phyloP scores from a whole-genome alignment of 139 green algal species.

The Yamagishiella unicocca region DNA sequence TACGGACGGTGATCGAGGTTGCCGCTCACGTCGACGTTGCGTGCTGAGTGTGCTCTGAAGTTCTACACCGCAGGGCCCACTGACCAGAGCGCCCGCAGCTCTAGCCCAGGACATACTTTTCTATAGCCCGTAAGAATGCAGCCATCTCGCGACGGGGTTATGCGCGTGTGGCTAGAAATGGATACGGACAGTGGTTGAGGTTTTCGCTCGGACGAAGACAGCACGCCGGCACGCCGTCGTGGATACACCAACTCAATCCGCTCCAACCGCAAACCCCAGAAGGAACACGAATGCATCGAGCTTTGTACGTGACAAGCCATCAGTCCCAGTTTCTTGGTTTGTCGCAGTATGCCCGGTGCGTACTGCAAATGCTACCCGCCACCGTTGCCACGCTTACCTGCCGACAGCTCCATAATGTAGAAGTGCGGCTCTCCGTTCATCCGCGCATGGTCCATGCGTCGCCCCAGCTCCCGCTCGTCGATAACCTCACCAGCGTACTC shows the following conservation, averaged over 20 bases:
- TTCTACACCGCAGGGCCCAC: slow-evolving; percentile 32
- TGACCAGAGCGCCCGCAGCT: slow-evolving; percentile 2
- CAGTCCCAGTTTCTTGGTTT: no score
- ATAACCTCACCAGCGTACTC: slow-evolving; percentile 89
- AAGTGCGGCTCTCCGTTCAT: slow-evolving; percentile 75
- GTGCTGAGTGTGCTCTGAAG: not conserved
- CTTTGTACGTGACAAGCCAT: no score
- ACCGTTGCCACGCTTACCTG: no score
- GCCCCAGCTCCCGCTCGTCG: slow-evolving; percentile 58
- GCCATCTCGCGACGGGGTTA: not conserved
- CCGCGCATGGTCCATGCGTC: slow-evolving; percentile 76
- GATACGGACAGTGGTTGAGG: no score
- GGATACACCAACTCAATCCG: no score
- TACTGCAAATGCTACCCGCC: no score
- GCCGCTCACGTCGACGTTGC: not conserved
- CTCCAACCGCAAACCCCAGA: no score
- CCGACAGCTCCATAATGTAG: slow-evolving; percentile 92
- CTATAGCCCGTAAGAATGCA: not conserved
- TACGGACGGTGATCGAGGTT: no score
- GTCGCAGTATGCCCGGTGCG: no score
- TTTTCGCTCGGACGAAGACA: no score
- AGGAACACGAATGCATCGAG: no score
- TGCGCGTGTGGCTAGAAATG: slow-evolving; percentile 19
- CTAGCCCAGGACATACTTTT: not conserved
- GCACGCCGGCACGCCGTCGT: no score